Evolutionary conservation across 192 early-diverging fungal genomes (phyloP).

Genomic region (Coemansia sp.): DNA sequence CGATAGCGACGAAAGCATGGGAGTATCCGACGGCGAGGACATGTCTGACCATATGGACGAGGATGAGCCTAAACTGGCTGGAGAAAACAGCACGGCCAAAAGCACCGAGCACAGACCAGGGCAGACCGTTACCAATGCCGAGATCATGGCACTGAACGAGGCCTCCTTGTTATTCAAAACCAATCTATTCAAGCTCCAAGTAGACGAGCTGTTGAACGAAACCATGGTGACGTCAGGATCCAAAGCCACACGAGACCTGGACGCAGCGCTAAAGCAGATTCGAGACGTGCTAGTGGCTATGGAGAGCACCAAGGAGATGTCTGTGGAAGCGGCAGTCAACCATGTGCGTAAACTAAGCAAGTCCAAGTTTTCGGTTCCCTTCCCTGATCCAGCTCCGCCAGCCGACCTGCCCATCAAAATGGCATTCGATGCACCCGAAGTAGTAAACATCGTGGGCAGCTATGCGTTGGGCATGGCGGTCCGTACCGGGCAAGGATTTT

Average conservation of each 20-base stretch:
- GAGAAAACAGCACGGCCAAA: too few relatives aligned
- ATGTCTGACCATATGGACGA: background rate
- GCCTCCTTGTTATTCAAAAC: constrained; percentile 80
- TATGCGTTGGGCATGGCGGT: constrained; percentile 77
- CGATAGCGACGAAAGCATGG: constrained; percentile 53
- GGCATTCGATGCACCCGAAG: constrained; percentile 69
- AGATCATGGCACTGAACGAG: constrained; percentile 81
- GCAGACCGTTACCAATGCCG: constrained; percentile 64
- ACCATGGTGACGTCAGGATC: constrained; percentile 12
- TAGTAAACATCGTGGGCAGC: constrained; percentile 82
- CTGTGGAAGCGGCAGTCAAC: constrained; percentile 27
- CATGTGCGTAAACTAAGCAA: constrained; percentile 58
- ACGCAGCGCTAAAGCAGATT: constrained; percentile 58
- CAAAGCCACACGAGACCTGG: constrained; percentile 31
- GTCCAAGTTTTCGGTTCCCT: constrained; percentile 53
- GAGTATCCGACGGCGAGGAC: constrained; percentile 54
- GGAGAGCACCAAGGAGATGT: constrained; percentile 16
- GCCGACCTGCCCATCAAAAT: constrained; percentile 74
- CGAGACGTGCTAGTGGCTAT: constrained; percentile 18
- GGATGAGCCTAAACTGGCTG: constrained; percentile 1
- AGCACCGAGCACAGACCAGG: background rate
- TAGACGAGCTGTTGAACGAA: constrained; percentile 46
- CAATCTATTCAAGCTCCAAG: constrained; percentile 89
- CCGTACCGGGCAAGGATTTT: constrained; percentile 60
- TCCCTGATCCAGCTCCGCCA: constrained; percentile 73